Conservation (phyloP, 768 basidiomycete genomes). For the Pholiota molesta region DNA sequence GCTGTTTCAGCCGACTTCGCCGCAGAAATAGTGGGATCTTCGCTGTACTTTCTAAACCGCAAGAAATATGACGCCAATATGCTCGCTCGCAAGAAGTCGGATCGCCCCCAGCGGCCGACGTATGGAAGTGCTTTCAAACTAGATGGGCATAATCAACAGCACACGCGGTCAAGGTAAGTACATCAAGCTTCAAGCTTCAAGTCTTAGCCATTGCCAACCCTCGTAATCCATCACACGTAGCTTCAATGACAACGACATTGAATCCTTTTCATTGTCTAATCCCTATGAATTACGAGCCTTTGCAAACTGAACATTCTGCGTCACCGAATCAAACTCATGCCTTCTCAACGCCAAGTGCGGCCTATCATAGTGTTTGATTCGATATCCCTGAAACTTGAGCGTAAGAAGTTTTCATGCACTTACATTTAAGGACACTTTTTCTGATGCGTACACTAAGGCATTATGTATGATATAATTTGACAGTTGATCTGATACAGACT, state of each 20-base stretch:
- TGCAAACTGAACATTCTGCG: not conserved
- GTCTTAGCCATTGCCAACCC: not conserved
- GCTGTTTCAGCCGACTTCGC: slow-evolving; percentile 19
- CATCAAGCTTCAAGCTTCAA: too few relatives aligned
- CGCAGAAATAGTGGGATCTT: slow-evolving; percentile 20
- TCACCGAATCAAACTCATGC: not conserved
- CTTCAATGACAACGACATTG: not conserved
- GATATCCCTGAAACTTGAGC: not conserved
- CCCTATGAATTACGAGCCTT: not conserved
- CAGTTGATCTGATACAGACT: too few relatives aligned
- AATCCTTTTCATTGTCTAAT: slow-evolving; percentile 5
- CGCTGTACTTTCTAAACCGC: slow-evolving; percentile 21
- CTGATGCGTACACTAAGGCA: not conserved
- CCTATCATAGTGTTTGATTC: not conserved
- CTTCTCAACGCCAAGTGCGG: not conserved
- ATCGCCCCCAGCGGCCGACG: slow-evolving; percentile 3
- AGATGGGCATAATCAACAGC: slow-evolving; percentile 1
- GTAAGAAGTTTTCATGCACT: not conserved
- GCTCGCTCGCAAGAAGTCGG: not conserved
- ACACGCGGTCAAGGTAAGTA: not conserved
- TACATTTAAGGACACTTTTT: not conserved
- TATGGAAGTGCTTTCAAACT: slow-evolving; percentile 21
- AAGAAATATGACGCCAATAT: slow-evolving; percentile 8
- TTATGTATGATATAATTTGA: not conserved
- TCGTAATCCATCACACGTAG: not conserved